These are phyloP conservation scores for Inosperma sp. DNA, from an alignment of 768 basidiomycete genomes.

Conservation along the genomic window DNA sequence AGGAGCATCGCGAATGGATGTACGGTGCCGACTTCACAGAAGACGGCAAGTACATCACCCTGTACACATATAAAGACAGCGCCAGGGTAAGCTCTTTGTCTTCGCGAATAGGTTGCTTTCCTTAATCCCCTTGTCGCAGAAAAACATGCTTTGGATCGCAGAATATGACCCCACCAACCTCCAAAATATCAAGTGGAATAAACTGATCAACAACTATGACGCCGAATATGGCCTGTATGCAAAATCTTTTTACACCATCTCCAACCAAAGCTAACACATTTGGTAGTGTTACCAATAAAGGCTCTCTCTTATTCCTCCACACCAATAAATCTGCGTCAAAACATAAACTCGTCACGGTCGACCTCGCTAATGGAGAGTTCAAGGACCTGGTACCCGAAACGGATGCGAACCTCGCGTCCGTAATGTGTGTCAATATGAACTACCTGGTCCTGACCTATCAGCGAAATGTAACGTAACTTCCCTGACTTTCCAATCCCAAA, in stretches of 20 bases:
- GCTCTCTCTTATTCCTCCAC: slow-evolving; percentile 53
- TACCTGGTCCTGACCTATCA: slow-evolving; percentile 62
- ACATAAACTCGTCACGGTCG: slow-evolving; percentile 61
- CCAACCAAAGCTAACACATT: slow-evolving; percentile 6
- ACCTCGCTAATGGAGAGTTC: slow-evolving; percentile 48
- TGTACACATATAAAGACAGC: slow-evolving; percentile 56
- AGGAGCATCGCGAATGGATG: slow-evolving; percentile 61
- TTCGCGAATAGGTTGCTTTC: not conserved
- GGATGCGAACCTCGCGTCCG: slow-evolving; percentile 53
- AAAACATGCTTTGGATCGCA: slow-evolving; percentile 71
- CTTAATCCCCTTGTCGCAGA: slow-evolving; percentile 34
- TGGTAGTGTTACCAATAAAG: slow-evolving; percentile 60
- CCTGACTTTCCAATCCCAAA: slow-evolving; percentile 4
- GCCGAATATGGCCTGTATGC: slow-evolving; percentile 62
- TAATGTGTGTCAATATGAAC: slow-evolving; percentile 46
- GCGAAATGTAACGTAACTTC: slow-evolving; percentile 50
- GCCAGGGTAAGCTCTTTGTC: slow-evolving; percentile 44
- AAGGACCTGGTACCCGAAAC: slow-evolving; percentile 66
- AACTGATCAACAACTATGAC: slow-evolving; percentile 64
- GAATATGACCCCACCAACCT: slow-evolving; percentile 60
- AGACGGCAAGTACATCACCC: slow-evolving; percentile 60
- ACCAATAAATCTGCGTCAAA: slow-evolving; percentile 66
- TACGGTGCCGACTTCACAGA: slow-evolving; percentile 54
- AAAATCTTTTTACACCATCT: slow-evolving; percentile 3
- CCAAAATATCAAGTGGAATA: slow-evolving; percentile 65